Percentiles rank a stretch among this genome's conserved stretches.
These are phyloP conservation scores for Alternaria infectoria DNA, from an alignment of 2,329 filamentous ascomycete genomes.

Conservation along the genomic window DNA sequence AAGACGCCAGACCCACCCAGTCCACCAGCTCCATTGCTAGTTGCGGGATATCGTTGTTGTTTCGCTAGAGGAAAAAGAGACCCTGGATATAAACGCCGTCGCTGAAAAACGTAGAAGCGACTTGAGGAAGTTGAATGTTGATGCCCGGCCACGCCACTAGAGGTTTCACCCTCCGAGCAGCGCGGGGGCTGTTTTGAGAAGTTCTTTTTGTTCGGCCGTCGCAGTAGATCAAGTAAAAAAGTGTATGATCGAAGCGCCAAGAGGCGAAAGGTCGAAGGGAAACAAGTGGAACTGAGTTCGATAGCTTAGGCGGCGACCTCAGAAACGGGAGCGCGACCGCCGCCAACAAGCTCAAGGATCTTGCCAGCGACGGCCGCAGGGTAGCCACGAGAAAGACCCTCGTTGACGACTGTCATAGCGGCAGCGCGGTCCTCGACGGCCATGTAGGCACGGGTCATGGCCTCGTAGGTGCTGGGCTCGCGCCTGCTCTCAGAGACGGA, in stretches of 20 bases:
- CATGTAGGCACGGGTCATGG: slow-evolving; percentile 94
- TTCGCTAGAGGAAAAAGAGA: background rate
- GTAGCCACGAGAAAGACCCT: slow-evolving; percentile 91
- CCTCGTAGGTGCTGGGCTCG: slow-evolving; percentile 97
- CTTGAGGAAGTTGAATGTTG: slow-evolving; percentile 3
- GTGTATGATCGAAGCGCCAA: slow-evolving; percentile 14
- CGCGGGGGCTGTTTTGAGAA: slow-evolving; percentile 24
- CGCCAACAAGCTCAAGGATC: slow-evolving; percentile 81
- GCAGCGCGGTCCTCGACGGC: slow-evolving; percentile 78
- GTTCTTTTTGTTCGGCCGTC: slow-evolving; percentile 30
- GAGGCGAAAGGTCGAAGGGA: slow-evolving; percentile 11
- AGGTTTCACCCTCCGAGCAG: slow-evolving; percentile 6
- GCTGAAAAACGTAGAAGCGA: slow-evolving; percentile 31
- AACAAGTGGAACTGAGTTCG: background rate
- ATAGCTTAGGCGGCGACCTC: slow-evolving; percentile 24
- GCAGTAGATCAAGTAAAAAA: slow-evolving; percentile 13
- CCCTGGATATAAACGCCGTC: slow-evolving; percentile 29
- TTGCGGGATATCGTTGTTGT: slow-evolving; percentile 19
- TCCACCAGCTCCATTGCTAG: slow-evolving; percentile 12
- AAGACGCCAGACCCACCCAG: slow-evolving; percentile 12
- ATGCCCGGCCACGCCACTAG: slow-evolving; percentile 29
- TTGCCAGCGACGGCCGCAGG: slow-evolving; percentile 91
- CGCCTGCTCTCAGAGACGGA: slow-evolving; percentile 78
- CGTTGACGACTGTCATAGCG: slow-evolving; percentile 80
- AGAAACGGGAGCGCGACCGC: slow-evolving; percentile 34